Conservation (phyloP, 257 asterid species). For the Solanum sitiens region DNA sequence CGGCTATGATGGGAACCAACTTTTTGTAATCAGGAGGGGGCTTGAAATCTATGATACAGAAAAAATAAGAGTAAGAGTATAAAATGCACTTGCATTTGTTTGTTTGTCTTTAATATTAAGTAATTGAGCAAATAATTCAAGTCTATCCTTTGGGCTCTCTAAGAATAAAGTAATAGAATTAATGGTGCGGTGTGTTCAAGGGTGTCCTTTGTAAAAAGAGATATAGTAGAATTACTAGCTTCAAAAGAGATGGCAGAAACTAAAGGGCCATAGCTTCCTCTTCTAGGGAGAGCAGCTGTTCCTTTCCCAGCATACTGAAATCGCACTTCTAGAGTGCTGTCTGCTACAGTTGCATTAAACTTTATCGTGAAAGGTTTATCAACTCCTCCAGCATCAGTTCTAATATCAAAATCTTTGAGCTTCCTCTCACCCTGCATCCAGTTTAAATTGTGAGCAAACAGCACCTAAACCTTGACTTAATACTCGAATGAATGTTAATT, state of each 20-base stretch:
- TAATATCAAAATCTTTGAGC: conserved; percentile 14
- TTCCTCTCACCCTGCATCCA: conserved; percentile 4
- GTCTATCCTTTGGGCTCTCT: too few species aligned
- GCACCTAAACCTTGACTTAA: not conserved
- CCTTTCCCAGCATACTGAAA: conserved; percentile 29
- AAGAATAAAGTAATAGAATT: not conserved
- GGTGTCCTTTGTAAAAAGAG: not conserved
- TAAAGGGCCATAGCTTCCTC: conserved; percentile 22
- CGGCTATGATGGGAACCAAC: not conserved
- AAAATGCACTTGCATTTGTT: not conserved
- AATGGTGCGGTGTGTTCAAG: not conserved
- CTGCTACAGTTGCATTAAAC: not conserved
- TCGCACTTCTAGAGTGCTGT: conserved; percentile 12
- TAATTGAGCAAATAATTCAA: too few species aligned
- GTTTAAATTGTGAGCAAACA: not conserved
- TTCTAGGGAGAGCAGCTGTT: conserved; percentile 1
- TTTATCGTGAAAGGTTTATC: not conserved
- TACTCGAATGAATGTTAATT: not conserved
- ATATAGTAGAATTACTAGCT: not conserved
- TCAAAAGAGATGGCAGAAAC: conserved; percentile 25
- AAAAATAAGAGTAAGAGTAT: not conserved
- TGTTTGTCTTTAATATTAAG: not conserved
- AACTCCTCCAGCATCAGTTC: conserved; percentile 10
- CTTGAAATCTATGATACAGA: not conserved
- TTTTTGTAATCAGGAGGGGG: not conserved